Evolutionary conservation across 805 yeast genomes (phyloP).

Genomic region (Brettanomyces bruxellensis): DNA sequence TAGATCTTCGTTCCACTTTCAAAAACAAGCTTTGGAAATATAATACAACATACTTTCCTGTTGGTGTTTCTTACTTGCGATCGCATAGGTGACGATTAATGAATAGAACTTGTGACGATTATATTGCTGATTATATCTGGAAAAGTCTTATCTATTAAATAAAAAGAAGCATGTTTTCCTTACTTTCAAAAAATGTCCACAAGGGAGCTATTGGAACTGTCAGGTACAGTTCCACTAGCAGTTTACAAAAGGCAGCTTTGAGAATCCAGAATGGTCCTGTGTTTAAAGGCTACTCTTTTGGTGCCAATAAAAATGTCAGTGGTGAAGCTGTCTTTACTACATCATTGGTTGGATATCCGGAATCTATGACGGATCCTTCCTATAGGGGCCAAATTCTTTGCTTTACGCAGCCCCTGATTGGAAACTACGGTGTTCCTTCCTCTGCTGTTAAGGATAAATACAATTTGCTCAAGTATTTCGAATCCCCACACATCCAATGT

Average conservation of each 20-base stretch:
- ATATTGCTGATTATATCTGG: constrained; percentile 45
- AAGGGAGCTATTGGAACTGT: constrained; percentile 1
- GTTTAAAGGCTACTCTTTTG: constrained; percentile 89
- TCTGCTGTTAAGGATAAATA: constrained; percentile 71
- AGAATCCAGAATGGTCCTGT: constrained; percentile 90
- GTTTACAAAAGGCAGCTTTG: constrained; percentile 75
- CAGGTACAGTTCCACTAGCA: constrained; percentile 23
- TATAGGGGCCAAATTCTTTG: constrained; percentile 95
- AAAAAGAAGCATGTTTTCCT: not conserved
- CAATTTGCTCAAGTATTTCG: constrained; percentile 83
- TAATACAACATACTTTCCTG: too few species aligned
- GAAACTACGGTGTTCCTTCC: constrained; percentile 97
- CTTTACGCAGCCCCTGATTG: constrained; percentile 94
- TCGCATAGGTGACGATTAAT: not conserved
- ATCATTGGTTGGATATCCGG: constrained; percentile 96
- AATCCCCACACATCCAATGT: constrained; percentile 86
- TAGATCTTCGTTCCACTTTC: too few species aligned
- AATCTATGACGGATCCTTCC: constrained; percentile 98
- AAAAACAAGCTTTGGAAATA: too few species aligned
- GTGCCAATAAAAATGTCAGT: constrained; percentile 84
- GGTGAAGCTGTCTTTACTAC: constrained; percentile 99
- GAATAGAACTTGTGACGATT: constrained; percentile 35
- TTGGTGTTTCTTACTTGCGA: too few species aligned
- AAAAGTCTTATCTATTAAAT: constrained; percentile 23
- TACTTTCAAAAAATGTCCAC: not conserved